Conservation (phyloP, 768 basidiomycete genomes). For the Lepiota subincarnata region DNA sequence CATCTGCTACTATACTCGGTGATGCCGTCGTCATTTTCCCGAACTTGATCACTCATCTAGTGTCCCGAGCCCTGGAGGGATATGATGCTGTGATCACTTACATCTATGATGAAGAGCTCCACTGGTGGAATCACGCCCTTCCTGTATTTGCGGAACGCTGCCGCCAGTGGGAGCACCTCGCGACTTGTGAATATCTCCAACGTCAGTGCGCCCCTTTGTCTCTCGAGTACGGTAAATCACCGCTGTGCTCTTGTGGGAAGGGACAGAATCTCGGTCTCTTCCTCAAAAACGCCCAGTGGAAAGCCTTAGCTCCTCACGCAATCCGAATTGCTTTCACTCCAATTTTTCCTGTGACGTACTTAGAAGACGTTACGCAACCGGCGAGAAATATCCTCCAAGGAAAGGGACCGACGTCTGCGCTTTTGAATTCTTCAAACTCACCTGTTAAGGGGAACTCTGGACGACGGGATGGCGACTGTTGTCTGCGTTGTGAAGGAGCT, state of each 20-base stretch:
- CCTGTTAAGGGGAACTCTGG: no score
- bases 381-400: no score
- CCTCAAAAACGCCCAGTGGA: constrained; percentile 29
- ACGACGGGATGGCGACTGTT: no score
- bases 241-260: constrained; percentile 51
- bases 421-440: no score
- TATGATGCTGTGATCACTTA: constrained; percentile 13
- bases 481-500: no score
- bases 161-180: constrained; percentile 45
- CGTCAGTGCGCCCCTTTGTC: constrained; percentile 33
- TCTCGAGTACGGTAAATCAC: constrained; percentile 30
- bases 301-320: constrained; percentile 34
- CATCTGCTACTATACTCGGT: constrained; percentile 46
- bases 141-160: constrained; percentile 51
- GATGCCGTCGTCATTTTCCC: constrained; percentile 46
- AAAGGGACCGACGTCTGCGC: no score
- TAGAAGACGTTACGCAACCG: constrained; percentile 25
- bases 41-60: constrained; percentile 17
- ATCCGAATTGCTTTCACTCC: constrained; percentile 51
- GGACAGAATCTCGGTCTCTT: constrained; percentile 44
- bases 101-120: constrained; percentile 29
- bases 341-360: constrained; percentile 47
- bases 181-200: constrained; percentile 43
- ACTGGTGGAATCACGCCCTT: constrained; percentile 48
- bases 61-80: constrained; percentile 12